Evolutionary conservation across 2,329 filamentous ascomycete species (phyloP).

Genomic region (Penicillium sp.): DNA sequence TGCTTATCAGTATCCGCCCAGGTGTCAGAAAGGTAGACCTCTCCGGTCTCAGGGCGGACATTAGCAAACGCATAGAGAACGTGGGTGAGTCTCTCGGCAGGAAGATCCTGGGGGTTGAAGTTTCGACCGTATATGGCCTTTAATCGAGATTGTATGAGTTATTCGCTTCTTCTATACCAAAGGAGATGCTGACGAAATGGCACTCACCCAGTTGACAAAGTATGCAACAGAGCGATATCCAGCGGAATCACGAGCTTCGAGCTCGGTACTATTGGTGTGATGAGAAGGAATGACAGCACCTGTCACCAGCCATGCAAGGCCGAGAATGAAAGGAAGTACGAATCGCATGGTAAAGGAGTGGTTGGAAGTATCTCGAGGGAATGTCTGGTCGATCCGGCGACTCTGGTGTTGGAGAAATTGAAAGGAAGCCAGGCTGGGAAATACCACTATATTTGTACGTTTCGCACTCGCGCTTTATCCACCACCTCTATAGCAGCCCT

Average conservation of each 20-base stretch:
- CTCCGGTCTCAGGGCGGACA: conserved; percentile 65
- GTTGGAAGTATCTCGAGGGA: neutral
- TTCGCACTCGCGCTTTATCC: no score
- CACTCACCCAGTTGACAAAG: conserved; percentile 43
- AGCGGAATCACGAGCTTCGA: conserved; percentile 10
- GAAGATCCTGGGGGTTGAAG: conserved; percentile 75
- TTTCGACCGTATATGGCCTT: conserved; percentile 80
- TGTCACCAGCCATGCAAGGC: conserved; percentile 9
- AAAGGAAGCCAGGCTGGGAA: neutral
- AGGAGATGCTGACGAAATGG: neutral
- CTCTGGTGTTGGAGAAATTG: neutral
- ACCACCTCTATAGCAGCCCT: no score
- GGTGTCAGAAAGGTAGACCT: conserved; percentile 67
- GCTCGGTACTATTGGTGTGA: conserved; percentile 1
- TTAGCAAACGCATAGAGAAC: conserved; percentile 90
- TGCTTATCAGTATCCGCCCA: conserved; percentile 66
- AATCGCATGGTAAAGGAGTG: conserved; percentile 11
- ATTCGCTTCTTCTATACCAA: no score
- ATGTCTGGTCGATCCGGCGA: conserved; percentile 10
- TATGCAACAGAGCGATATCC: conserved; percentile 37
- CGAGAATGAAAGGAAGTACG: conserved; percentile 7
- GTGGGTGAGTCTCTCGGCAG: conserved; percentile 74
- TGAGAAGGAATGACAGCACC: conserved; percentile 9
- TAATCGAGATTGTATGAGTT: neutral
- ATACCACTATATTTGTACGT: conserved; percentile 4